Base-by-base conservation (phyloP, 805 yeast genomes). In the Yarrowia alimentaria region DNA sequence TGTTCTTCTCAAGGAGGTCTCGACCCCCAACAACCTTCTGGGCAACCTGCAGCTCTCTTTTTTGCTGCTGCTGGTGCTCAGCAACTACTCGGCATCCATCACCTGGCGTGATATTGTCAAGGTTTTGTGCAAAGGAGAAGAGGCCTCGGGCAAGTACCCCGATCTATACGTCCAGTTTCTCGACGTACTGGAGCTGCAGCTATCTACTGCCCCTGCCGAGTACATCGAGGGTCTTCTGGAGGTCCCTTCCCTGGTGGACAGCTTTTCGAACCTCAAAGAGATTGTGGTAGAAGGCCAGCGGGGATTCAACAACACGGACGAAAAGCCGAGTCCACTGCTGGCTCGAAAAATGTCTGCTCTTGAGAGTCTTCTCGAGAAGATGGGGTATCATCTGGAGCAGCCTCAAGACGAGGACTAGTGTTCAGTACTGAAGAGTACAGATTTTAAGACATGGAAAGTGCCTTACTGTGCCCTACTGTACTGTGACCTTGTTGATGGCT, bases 101-200 rank as follows among this genome's bases (percentile, higher is more conserved):
- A 89, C 83, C 57, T 84, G 90, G 90, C 70, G 76, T 49, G 69
- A 68, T 14, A 55, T 82, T 26, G 56, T 78, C 10, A 72, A 71
- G 38, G 59, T 83, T 9, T 20, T 75, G 3, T 66, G 72, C 55
- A 63, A 67, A 40, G 68, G 72, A 47, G 58, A 58, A 19, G 61
- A 64, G 5, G 52, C 68, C 12, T 48, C 74, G 3, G 35, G 21
- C 1, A 31, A 53, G 2, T 54, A 67, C 10, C 53, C 60, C 0
- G 16, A 31, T 0, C 63, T 77, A 26, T 68, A 66, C 17, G 37
- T 54, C 0, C 52, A 56, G 4, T 68, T 77, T 33, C 51, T 77
- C 3, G 51, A 52, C 0, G 10, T 65, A 1, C 49, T 78, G 5
- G 53, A 53, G 4, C 12, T 47, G 0, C 82, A 79, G 57, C 57